Evolutionary conservation across 208 protist genomes (phyloP), one percentile per base, ranked within the genome.

Genomic region (Leishmania braziliensis): DNA sequence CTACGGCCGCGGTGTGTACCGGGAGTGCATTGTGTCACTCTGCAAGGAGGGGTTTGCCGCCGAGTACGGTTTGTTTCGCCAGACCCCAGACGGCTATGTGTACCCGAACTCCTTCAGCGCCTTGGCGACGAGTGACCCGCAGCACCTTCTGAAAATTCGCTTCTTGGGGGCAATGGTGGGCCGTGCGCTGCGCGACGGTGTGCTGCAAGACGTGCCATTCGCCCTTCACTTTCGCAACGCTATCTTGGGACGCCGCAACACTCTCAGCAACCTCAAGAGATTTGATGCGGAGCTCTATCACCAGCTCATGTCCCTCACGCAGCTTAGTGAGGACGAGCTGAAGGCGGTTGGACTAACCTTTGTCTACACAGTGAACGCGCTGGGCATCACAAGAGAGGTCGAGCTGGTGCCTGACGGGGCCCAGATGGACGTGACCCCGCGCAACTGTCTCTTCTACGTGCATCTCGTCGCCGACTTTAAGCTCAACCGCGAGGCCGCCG

Each of bases 121-220:
- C 71, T 86, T 96, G 77, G 87, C 90, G 39, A 95, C 92, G 10
- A 86, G 85, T 39, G 91, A 97, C 75, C 50, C 89, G 3, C 78
- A 88, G 43, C 91, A 98, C 78, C 70, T 97, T 50, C 76, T 84
- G 33, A 89, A 93, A 72, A 92, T 97, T 73, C 73, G 66, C n/a
- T 99, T 99, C 84, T 80, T 99, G 23, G 98, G 98, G 16, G 81
- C 90, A 10, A 96, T 98, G 82, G 85, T 98, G 16, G 97, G 96
- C 46, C 97, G 98, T 20, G 90, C 95, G 26, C 75, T 99, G 75
- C 92, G 93, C 20, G 96, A 98, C 72, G 93, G 93, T 46, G 95
- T 99, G 56, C 72, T 98, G 80, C 90, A 97, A 46, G 93, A 98
- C 53, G 83, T 96, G 39, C 95, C 95, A 5, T 97, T 99, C 77